A percentile compares a stretch with the other conserved stretches of the same genome.
Conservation (phyloP, 2,329 filamentous ascomycete species). For the Chaetomium olivaceum region DNA sequence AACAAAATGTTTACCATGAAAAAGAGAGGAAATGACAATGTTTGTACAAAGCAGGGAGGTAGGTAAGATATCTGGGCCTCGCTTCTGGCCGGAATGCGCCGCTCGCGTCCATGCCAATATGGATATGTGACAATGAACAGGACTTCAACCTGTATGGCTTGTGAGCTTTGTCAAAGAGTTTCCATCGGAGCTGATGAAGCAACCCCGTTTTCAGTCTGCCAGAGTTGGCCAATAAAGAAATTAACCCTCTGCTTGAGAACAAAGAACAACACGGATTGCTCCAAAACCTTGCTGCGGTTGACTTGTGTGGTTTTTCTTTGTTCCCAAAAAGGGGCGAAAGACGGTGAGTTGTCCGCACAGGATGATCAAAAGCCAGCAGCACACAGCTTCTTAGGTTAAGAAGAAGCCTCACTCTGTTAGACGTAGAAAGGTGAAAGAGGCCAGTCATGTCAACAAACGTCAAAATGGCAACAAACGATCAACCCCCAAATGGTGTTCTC, state of each 20-base stretch:
- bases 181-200: neutral
- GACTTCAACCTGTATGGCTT: neutral
- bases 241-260: neutral
- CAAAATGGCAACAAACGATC: neutral
- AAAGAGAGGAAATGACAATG: neutral
- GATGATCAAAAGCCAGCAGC: neutral
- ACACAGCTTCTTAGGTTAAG: neutral
- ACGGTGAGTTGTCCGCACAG: neutral
- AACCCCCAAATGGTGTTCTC: neutral
- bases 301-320: neutral
- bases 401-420: neutral
- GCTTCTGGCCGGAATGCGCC: constrained; percentile 4
- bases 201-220: constrained; percentile 15
- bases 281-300: neutral
- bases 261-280: constrained; percentile 7
- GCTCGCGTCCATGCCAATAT: neutral
- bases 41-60: neutral
- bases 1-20: neutral
- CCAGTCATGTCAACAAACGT: neutral
- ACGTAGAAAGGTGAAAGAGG: neutral
- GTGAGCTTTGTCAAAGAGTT: neutral
- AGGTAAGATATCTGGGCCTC: neutral
- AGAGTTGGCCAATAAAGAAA: constrained; percentile 12
- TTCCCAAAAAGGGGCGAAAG: neutral
- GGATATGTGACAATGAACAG: constrained; percentile 9